Evolutionary conservation across 225 moss, liverwort and hornwort genomes (phyloP).

Genomic region (Polytrichum commune): DNA sequence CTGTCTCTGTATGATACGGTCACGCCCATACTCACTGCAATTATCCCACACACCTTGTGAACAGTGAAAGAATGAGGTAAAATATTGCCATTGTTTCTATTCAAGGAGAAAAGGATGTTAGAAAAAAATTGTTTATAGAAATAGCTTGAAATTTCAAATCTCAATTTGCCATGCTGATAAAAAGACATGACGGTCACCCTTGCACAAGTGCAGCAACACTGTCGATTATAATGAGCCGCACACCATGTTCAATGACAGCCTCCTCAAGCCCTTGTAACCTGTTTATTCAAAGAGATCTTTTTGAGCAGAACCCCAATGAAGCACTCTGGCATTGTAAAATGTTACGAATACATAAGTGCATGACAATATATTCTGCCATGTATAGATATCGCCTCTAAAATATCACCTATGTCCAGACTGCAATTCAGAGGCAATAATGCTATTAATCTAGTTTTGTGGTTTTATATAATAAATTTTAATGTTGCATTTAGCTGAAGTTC

Average conservation of each 20-base stretch:
- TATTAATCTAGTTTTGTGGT: no score
- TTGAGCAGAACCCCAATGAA: background rate
- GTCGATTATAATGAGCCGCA: constrained; percentile 62
- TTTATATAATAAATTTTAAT: no score
- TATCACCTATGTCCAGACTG: background rate
- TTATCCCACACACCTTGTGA: constrained; percentile 17
- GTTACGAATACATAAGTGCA: background rate
- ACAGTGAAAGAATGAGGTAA: no score
- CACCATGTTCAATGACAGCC: constrained; percentile 45
- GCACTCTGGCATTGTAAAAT: background rate
- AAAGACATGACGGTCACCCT: constrained; percentile 20
- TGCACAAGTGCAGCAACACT: constrained; percentile 74
- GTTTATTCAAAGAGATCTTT: background rate
- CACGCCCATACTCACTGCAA: constrained; percentile 67
- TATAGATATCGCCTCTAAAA: background rate
- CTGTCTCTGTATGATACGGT: constrained; percentile 56
- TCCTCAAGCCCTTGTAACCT: constrained; percentile 69
- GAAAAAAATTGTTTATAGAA: no score
- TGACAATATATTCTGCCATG: no score
- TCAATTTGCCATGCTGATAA: no score
- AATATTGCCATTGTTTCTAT: no score
- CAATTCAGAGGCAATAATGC: no score
- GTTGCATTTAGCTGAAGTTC: no score
- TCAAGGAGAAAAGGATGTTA: no score
- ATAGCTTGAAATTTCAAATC: no score